phyloP scores from a whole-genome alignment of 2,329 filamentous ascomycete genomes.

The Talaromyces verruculosus region DNA sequence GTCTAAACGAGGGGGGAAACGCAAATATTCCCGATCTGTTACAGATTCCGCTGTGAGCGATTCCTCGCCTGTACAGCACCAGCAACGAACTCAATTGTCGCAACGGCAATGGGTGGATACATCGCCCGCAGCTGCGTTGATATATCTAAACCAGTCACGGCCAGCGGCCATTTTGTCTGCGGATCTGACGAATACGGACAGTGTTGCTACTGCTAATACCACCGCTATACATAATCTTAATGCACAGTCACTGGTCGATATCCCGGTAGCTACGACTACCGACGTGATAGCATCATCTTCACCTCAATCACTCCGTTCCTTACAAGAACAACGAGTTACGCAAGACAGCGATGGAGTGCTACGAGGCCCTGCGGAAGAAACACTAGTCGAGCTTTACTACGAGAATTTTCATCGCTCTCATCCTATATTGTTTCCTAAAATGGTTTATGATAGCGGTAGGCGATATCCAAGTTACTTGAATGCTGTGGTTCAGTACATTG shows the following conservation, averaged over 20 bases:
- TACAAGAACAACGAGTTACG: constrained; percentile 2
- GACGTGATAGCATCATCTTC: constrained; percentile 5
- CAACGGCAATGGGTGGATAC: constrained; percentile 5
- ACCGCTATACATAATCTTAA: neutral
- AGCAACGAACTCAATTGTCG: neutral
- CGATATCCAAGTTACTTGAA: constrained; percentile 18
- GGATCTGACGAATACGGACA: neutral
- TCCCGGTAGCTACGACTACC: neutral
- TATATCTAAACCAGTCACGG: constrained; percentile 5
- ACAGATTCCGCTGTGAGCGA: neutral
- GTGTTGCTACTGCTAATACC: neutral
- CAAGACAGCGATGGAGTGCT: constrained; percentile 3
- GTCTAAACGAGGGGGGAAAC: constrained; percentile 18
- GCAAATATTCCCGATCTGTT: constrained; percentile 7
- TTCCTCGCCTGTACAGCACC: neutral
- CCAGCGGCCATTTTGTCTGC: neutral
- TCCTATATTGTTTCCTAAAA: constrained; percentile 16
- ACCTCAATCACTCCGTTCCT: constrained; percentile 10
- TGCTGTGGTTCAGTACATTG: constrained; percentile 17
- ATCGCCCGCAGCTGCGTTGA: constrained; percentile 13
- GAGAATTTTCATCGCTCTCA: constrained; percentile 20
- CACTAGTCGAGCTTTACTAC: constrained; percentile 19
- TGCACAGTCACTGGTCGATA: neutral
- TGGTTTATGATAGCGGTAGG: constrained; percentile 12
- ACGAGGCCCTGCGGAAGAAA: constrained; percentile 5